These are phyloP conservation scores for Linnemannia hyalina DNA, from an alignment of 192 early-diverging fungal genomes.

Conservation along the genomic window DNA sequence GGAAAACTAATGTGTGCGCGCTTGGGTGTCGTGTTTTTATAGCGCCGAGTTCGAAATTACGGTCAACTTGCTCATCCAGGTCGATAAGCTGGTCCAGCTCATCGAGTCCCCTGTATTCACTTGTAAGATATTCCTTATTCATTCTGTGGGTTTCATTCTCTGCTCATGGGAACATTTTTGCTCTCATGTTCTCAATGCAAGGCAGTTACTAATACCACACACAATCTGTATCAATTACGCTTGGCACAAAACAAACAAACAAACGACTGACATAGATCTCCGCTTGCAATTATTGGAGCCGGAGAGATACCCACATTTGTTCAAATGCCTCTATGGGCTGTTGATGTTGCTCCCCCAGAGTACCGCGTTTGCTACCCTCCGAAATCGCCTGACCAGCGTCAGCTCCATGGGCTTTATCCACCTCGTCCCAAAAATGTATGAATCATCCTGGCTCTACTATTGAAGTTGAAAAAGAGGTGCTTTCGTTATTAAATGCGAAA, in stretches of 20 bases:
- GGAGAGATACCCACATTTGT: slow-evolving; percentile 86
- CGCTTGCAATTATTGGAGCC: slow-evolving; percentile 96
- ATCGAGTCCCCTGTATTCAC: slow-evolving; percentile 99
- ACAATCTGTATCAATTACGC: background rate
- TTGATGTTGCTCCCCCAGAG: slow-evolving; percentile 98
- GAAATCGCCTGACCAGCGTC: slow-evolving; percentile 94
- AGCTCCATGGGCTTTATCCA: slow-evolving; percentile 75
- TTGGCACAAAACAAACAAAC: background rate
- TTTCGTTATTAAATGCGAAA: background rate
- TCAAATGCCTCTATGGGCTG: slow-evolving; percentile 95
- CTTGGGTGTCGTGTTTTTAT: background rate
- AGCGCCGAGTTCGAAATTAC: slow-evolving; percentile 94
- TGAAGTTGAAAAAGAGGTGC: background rate
- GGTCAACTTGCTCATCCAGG: slow-evolving; percentile 93
- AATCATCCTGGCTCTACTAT: background rate
- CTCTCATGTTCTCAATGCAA: background rate
- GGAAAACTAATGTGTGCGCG: background rate
- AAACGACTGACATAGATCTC: slow-evolving; percentile 63
- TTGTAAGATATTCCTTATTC: slow-evolving; percentile 55
- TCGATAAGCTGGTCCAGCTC: slow-evolving; percentile 98
- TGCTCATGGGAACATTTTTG: background rate
- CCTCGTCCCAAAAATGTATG: slow-evolving; percentile 67
- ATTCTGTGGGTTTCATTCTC: background rate
- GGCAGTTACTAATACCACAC: background rate
- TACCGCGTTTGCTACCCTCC: slow-evolving; percentile 93